phyloP scores from a whole-genome alignment of 2,329 filamentous ascomycete species.

The Xylaria sp. region DNA sequence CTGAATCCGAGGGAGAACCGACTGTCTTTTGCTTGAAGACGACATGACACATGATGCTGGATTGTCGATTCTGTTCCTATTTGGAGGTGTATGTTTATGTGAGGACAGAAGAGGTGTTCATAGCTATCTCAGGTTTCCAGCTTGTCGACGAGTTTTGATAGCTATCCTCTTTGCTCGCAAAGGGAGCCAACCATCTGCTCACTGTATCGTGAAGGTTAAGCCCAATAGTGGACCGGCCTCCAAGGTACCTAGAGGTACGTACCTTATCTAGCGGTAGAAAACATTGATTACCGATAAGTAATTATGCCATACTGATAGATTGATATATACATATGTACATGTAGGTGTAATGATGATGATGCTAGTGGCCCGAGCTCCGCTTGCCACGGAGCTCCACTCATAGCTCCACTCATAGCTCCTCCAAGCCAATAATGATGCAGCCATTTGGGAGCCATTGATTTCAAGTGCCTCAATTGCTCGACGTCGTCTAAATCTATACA shows the following conservation, averaged over 20 bases:
- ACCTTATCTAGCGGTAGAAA: neutral
- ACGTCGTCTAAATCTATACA: conserved; percentile 43
- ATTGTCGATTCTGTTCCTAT: neutral
- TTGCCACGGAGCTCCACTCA: conserved; percentile 41
- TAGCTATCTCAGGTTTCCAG: conserved; percentile 25
- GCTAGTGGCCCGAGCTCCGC: conserved; percentile 43
- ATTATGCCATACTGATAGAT: conserved; percentile 21
- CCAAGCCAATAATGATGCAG: conserved; percentile 42
- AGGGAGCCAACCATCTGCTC: neutral
- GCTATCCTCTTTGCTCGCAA: neutral
- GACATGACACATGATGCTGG: conserved; percentile 56
- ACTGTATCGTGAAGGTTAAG: neutral
- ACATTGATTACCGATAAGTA: conserved; percentile 16
- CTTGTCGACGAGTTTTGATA: neutral
- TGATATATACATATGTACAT: too few relatives aligned
- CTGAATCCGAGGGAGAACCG: conserved; percentile 65
- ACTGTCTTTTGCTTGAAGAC: conserved; percentile 64
- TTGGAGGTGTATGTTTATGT: neutral
- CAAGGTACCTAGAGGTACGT: neutral
- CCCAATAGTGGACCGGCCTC: too few relatives aligned
- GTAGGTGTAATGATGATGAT: neutral
- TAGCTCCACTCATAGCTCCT: conserved; percentile 35
- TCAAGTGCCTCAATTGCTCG: conserved; percentile 49
- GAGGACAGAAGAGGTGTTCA: conserved; percentile 24
- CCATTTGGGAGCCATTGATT: conserved; percentile 44